phyloP scores from a whole-genome alignment of 768 basidiomycete species.

The Trametes cubensis region DNA sequence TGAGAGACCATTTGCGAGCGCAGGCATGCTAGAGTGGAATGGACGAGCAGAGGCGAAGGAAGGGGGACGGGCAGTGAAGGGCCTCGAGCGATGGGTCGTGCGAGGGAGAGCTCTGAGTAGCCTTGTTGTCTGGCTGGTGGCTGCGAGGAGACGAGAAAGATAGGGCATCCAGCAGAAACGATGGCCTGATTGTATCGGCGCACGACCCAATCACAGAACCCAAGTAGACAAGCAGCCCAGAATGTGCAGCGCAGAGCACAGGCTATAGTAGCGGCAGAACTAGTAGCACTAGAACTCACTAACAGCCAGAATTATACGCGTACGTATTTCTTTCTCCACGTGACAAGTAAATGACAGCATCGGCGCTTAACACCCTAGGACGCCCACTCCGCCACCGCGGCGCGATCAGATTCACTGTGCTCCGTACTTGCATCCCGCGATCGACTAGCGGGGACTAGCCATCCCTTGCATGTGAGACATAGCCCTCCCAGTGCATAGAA shows the following conservation, averaged over 20 bases:
- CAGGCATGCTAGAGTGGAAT: constrained; percentile 26
- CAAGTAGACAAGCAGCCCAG: constrained; percentile 1
- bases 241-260: too few relatives aligned
- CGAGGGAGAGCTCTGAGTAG: constrained; percentile 20
- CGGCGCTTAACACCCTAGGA: background rate
- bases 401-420: too few relatives aligned
- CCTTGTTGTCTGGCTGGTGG: constrained; percentile 21
- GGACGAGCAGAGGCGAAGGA: background rate
- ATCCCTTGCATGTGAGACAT: background rate
- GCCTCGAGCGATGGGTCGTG: constrained; percentile 6
- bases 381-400: too few relatives aligned
- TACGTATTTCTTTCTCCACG: constrained; percentile 9
- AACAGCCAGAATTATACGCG: too few relatives aligned
- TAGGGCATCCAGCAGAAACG: constrained; percentile 22
- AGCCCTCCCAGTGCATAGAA: background rate
- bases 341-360: constrained; percentile 5
- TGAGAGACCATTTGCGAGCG: constrained; percentile 13
- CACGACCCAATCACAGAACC: constrained; percentile 1
- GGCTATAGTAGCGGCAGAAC: too few relatives aligned
- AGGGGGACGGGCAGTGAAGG: constrained; percentile 9
- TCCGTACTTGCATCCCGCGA: background rate
- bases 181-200: constrained; percentile 5
- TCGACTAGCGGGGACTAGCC: background rate
- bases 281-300: too few relatives aligned
- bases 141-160: constrained; percentile 21